A percentile compares a stretch with the other conserved stretches of the same genome.
phyloP scores from a whole-genome alignment of 2,329 filamentous ascomycete genomes.

The Ophiostoma pallidulum region DNA sequence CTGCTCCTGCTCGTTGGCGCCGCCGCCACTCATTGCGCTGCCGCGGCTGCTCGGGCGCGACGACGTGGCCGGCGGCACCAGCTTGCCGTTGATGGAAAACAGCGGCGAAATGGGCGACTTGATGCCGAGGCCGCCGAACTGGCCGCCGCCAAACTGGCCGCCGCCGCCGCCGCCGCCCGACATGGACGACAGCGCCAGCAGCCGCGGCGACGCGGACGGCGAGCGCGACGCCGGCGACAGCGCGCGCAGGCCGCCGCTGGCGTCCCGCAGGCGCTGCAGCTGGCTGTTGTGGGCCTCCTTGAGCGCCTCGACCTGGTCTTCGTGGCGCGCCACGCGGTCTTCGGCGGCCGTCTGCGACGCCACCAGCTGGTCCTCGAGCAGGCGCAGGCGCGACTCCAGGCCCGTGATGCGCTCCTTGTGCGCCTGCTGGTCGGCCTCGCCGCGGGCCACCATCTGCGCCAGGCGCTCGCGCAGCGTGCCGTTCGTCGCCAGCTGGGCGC shows the following conservation, averaged over 20 bases:
- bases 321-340: conserved; percentile 70
- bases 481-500: conserved; percentile 72
- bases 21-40: conserved; percentile 27
- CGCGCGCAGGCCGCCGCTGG: conserved; percentile 18
- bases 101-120: conserved; percentile 55
- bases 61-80: conserved; percentile 11
- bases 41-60: conserved; percentile 25
- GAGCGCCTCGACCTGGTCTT: conserved; percentile 70
- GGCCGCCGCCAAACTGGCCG: too few relatives aligned
- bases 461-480: conserved; percentile 65
- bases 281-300: conserved; percentile 70
- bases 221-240: conserved; percentile 3
- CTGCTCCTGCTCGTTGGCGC: conserved; percentile 56
- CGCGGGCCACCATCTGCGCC: conserved; percentile 67
- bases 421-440: conserved; percentile 71
- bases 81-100: conserved; percentile 34
- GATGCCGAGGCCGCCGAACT: conserved; percentile 24
- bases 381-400: conserved; percentile 70
- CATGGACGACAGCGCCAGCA: conserved; percentile 34
- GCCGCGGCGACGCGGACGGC: conserved; percentile 34
- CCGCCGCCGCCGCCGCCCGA: neutral
- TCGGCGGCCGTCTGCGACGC: conserved; percentile 79
- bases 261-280: conserved; percentile 61
- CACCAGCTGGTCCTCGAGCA: conserved; percentile 75
- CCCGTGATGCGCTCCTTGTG: conserved; percentile 75